Percentiles rank a stretch among this genome's conserved stretches.
phyloP scores from a whole-genome alignment of 768 basidiomycete species.

The Suillus hirtellus region DNA sequence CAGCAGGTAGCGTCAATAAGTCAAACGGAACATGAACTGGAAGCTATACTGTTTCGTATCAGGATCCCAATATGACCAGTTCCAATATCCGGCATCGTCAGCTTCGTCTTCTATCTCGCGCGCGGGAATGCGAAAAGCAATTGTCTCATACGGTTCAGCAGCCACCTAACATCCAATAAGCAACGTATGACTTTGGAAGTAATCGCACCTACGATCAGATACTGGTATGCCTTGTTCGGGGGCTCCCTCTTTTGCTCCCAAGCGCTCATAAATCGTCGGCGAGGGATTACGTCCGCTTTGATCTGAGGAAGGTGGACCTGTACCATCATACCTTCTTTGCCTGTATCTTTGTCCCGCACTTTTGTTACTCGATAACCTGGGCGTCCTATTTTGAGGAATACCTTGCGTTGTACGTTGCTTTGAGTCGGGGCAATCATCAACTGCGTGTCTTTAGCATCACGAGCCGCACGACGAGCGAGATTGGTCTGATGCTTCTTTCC shows the following conservation, averaged over 20 bases:
- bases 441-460: constrained; percentile 93
- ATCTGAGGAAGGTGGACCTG: constrained; percentile 96
- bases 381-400: constrained; percentile 96
- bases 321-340: constrained; percentile 98
- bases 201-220: constrained; percentile 80
- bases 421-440: constrained; percentile 87
- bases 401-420: constrained; percentile 85
- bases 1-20: constrained; percentile 27
- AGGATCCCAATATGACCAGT: constrained; percentile 99
- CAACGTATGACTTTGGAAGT: constrained; percentile 18
- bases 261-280: constrained; percentile 93
- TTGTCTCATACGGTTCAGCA: constrained; percentile 99
- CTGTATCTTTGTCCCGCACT: constrained; percentile 87
- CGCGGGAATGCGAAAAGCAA: constrained; percentile 97
- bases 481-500: constrained; percentile 99
- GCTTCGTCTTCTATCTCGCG: constrained; percentile 96
- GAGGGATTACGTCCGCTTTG: constrained; percentile 80
- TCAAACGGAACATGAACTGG: constrained; percentile 92
- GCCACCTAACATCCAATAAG: constrained; percentile 70
- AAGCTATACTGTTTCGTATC: constrained; percentile 98
- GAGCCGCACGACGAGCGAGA: constrained; percentile 94
- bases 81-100: constrained; percentile 88
- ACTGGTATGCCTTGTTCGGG: constrained; percentile 96
- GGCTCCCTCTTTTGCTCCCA: constrained; percentile 97
- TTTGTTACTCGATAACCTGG: constrained; percentile 98